These are phyloP conservation scores for Geotrichum bryndzae DNA, from an alignment of 1,139 yeast species.

Conservation along the genomic window DNA sequence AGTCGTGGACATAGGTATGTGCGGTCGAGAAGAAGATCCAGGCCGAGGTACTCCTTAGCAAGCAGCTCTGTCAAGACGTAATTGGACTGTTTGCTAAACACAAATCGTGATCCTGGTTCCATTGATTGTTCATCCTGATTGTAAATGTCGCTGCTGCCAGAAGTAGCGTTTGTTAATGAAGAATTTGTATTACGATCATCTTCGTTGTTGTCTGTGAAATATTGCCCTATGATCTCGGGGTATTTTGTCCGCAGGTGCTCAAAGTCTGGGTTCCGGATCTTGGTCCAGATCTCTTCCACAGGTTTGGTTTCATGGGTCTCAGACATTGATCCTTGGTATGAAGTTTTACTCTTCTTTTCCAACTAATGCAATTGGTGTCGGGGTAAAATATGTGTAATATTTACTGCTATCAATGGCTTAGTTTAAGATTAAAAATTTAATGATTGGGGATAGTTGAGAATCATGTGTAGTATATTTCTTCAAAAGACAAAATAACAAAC, in stretches of 20 bases:
- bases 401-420: no score
- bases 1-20: slow-evolving; percentile 27
- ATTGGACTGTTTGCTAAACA: background rate
- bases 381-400: no score
- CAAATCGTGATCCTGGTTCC: background rate
- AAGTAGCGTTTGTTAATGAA: background rate
- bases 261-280: background rate
- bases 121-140: background rate
- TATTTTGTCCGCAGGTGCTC: background rate
- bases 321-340: background rate
- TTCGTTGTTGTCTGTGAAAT: no score
- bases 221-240: background rate
- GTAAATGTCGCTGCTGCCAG: background rate
- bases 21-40: slow-evolving; percentile 21
- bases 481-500: no score
- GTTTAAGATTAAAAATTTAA: no score
- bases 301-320: background rate
- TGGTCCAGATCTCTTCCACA: background rate
- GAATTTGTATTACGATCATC: background rate
- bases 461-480: no score
- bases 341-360: background rate
- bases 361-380: no score
- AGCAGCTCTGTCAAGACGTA: slow-evolving; percentile 20
- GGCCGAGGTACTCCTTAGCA: slow-evolving; percentile 22
- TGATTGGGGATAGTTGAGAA: no score